Evolutionary conservation across 2,329 filamentous ascomycete genomes (phyloP).

Genomic region (Paraconiothyrium brasiliense): DNA sequence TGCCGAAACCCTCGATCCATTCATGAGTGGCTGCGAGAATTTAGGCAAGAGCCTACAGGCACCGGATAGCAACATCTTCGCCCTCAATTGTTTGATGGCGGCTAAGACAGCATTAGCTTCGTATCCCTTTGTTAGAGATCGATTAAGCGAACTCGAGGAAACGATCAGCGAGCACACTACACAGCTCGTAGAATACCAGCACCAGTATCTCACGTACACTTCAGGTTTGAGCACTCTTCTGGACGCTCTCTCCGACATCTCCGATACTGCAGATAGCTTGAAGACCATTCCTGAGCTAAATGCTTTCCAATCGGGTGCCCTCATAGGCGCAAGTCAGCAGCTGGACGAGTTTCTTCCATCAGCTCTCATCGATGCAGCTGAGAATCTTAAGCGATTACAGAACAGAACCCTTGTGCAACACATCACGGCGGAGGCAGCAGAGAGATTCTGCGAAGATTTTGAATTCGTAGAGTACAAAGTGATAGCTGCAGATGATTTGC

Average conservation of each 20-base stretch:
- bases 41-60: constrained; percentile 69
- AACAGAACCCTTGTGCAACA: constrained; percentile 76
- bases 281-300: constrained; percentile 64
- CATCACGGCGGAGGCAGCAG: constrained; percentile 83
- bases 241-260: constrained; percentile 60
- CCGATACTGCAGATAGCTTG: constrained; percentile 59
- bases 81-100: constrained; percentile 74
- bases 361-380: constrained; percentile 89
- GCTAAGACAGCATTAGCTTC: constrained; percentile 65
- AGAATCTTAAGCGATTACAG: constrained; percentile 78
- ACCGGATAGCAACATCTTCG: constrained; percentile 73
- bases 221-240: constrained; percentile 78
- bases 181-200: constrained; percentile 73
- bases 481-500: constrained; percentile 65
- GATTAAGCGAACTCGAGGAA: constrained; percentile 65
- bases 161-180: constrained; percentile 64
- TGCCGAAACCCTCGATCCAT: constrained; percentile 84
- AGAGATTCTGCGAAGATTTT: constrained; percentile 86
- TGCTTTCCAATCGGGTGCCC: constrained; percentile 66
- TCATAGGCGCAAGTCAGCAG: constrained; percentile 75
- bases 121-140: constrained; percentile 71
- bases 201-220: constrained; percentile 74
- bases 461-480: constrained; percentile 72
- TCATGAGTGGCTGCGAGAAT: constrained; percentile 77
- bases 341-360: constrained; percentile 93